Conservation (phyloP, 306 rosid genomes). For the Lathyrus tuberosus region DNA sequence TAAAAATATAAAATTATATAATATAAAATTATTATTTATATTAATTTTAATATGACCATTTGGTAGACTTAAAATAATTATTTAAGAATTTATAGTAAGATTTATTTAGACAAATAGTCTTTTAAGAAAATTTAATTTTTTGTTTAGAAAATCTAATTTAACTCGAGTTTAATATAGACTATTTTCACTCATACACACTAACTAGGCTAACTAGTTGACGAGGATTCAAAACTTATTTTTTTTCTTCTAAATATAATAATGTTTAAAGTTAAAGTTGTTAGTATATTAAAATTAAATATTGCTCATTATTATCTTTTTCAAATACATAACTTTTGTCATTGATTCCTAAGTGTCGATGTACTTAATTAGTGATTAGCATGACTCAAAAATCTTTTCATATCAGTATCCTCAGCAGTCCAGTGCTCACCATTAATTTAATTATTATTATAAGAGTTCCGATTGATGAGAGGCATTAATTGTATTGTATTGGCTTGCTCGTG, state of each 20-base stretch:
- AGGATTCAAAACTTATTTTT: neutral
- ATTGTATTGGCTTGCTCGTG: constrained; percentile 44
- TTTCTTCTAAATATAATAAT: neutral
- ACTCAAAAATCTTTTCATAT: neutral
- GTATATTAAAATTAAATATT: neutral
- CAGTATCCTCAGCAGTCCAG: neutral
- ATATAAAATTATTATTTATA: too few species aligned
- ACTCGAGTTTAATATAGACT: too few species aligned
- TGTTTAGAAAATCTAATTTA: too few species aligned
- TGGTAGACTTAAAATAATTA: too few species aligned
- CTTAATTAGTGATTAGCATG: constrained; percentile 13
- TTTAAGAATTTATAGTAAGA: too few species aligned
- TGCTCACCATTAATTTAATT: constrained; percentile 1
- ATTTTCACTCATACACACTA: too few species aligned
- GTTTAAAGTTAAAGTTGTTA: constrained; percentile 1
- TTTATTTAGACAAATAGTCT: too few species aligned
- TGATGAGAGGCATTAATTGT: constrained; percentile 31
- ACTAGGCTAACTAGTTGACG: neutral
- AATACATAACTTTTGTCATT: neutral
- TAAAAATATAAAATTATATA: too few species aligned
- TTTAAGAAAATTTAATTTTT: too few species aligned
- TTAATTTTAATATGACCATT: too few species aligned
- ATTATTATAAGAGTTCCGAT: constrained; percentile 25
- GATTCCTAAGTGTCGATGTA: constrained; percentile 6
- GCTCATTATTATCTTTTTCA: neutral